Base-by-base conservation (phyloP, 805 yeast genomes). In the Kuraishia ogatae region DNA sequence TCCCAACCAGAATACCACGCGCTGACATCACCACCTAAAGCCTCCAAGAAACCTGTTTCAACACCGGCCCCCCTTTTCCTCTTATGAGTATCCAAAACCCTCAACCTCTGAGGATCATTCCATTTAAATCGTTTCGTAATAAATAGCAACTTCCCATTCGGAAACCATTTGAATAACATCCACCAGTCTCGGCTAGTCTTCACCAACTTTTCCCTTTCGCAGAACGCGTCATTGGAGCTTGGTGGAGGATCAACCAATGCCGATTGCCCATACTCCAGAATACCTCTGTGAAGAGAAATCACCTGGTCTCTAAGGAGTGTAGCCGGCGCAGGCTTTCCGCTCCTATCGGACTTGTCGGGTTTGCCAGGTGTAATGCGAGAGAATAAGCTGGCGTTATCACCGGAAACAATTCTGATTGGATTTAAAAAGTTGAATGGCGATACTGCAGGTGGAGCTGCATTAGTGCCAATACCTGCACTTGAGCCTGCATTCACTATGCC, bases 171-270 rank as follows among this genome's bases (percentile, higher is more conserved):
- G 1, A 22, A 15, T 48, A 53, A 39, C 15, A 53, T 19, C 55
- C 55, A 53, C 55, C 55, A 53, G 20, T 53, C 50, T 19, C 49
- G 26, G 39, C 51, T 39, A 15, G 55, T 53, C 39, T 53, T 53
- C 21, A 53, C 17, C n/a, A 53, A 23, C 17, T 50, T 49, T 15
- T 35, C 52, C 20, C n/a, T n/a, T 22, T 47, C 51, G 20, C 15
- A 23, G 29, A 53, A 50, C 13, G 22, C 28, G 24, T 22, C 21
- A 7, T 51, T 17, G 22, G 19, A 39, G 21, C 17, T n/a, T 13
- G 39, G 19, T 6, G 26, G 43, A 15, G n/a, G 3, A 3, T 35
- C n/a, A 10, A 35, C 13, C 17, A 35, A 17, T 17, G 43, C n/a
- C 19, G 17, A 24, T 11, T 24, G 43, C n/a, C 24, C 53, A 24